A percentile compares a stretch with the other conserved stretches of the same genome.
Conservation (phyloP, 2,329 filamentous ascomycete species). For the Penicillium sp. region DNA sequence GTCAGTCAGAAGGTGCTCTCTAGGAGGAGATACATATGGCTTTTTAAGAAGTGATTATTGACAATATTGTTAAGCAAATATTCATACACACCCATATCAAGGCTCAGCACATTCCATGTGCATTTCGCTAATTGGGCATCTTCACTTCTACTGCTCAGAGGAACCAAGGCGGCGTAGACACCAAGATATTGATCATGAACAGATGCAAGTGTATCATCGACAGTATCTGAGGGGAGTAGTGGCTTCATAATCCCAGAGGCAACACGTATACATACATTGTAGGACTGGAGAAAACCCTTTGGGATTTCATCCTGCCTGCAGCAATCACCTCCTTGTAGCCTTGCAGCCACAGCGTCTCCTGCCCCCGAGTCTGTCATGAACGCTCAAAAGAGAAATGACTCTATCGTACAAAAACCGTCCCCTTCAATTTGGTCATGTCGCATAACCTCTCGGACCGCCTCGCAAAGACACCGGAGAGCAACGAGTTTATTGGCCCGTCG, state of each 20-base stretch:
- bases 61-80: background rate
- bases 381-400: constrained; percentile 19
- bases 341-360: background rate
- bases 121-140: background rate
- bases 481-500: constrained; percentile 34
- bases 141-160: background rate
- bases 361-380: constrained; percentile 11
- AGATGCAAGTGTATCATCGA: background rate
- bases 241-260: background rate
- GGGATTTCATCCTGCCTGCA: background rate
- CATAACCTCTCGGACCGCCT: constrained; percentile 19
- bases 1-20: too few species aligned
- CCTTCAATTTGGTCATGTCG: constrained; percentile 25
- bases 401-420: constrained; percentile 34
- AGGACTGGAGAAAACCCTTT: background rate
- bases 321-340: constrained; percentile 1
- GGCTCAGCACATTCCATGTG: background rate
- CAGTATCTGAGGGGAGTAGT: background rate
- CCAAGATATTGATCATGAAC: background rate
- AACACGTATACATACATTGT: constrained; percentile 5
- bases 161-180: too few species aligned
- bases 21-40: background rate
- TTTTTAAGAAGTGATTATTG: background rate
- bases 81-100: background rate
- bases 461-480: constrained; percentile 4